Evolutionary conservation across 2,329 filamentous ascomycete genomes (phyloP).

Genomic region (Neonectria sp.): DNA sequence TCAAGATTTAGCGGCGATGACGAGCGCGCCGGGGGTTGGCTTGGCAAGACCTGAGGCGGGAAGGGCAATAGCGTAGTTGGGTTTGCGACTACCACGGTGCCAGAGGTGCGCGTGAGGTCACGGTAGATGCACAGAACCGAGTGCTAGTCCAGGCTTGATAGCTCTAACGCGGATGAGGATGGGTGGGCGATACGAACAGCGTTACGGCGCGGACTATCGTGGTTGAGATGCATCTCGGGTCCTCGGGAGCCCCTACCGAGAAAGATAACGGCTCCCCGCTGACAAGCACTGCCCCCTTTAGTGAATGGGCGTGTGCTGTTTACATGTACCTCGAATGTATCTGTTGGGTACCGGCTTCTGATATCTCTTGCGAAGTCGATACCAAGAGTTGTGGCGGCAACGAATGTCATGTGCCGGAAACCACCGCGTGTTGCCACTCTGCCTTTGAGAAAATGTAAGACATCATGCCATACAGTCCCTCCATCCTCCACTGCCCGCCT

Average conservation of each 20-base stretch:
- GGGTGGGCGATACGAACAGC: background rate
- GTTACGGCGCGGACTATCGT: background rate
- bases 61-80: background rate
- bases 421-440: background rate
- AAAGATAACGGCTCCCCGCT: slow-evolving; percentile 4
- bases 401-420: background rate
- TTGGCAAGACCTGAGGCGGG: slow-evolving; percentile 29
- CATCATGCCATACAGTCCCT: background rate
- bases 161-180: background rate
- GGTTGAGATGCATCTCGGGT: background rate
- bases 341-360: background rate
- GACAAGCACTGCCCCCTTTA: slow-evolving; percentile 6
- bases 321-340: background rate
- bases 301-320: background rate
- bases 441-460: background rate
- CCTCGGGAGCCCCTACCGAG: slow-evolving; percentile 3
- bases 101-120: background rate
- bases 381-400: background rate
- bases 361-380: background rate
- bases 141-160: slow-evolving; percentile 1
- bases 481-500: background rate
- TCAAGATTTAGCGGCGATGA: slow-evolving; percentile 36
- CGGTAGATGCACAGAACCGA: background rate
- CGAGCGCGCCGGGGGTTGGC: slow-evolving; percentile 26
- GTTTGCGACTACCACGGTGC: background rate